Evolutionary conservation across 768 basidiomycete genomes (phyloP), one percentile per base, ranked within the genome.

Genomic region (Omphalotus guepiniiformis): DNA sequence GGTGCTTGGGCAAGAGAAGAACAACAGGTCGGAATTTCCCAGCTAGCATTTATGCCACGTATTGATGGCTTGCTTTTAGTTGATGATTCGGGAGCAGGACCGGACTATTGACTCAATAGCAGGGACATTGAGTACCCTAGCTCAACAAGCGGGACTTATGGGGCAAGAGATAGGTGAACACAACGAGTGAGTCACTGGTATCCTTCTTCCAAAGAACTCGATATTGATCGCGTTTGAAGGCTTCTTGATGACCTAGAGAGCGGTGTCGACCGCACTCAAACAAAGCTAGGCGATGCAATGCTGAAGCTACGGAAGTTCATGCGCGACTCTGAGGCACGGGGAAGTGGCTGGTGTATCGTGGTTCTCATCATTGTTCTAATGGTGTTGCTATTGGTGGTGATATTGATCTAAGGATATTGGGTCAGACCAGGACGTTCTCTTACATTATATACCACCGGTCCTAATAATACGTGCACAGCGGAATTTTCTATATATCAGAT

Each of bases 131-230:
- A 81, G 62, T 48, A 93, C 87, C 1, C 70, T 99, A 6, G 84
- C 85, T 0, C 84, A 89, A 53, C 96, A 98, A 66, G 96, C 96
- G 0, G 88, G 86, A 9, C 70, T 97, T 26, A 99, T 99, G 82
- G 95, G 95, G 0, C 82, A 81, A 48, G 96, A 99, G 61, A 89
- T 98, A 41, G 71, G 63, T 7, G 92, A 94, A 60, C 96, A 99
- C 58, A 89, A 86, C 55, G 90, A 91, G 95, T 95, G 52, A 53
- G 63, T 64, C 42, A 18, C 22, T 19, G 34, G 6, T 37, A 19
- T 40, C 36, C 35, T 48, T 13, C 30, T 47, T 12, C 41, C 29
- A 12, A 27, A 18, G 42, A 6, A 40, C 6, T 46, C 46, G 47
- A 35, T n/a, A n/a, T 18, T 12, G 9, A 9, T 42, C 42, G 7